phyloP scores from a whole-genome alignment of 2,329 filamentous ascomycete species.

The Diaporthe caulivora region DNA sequence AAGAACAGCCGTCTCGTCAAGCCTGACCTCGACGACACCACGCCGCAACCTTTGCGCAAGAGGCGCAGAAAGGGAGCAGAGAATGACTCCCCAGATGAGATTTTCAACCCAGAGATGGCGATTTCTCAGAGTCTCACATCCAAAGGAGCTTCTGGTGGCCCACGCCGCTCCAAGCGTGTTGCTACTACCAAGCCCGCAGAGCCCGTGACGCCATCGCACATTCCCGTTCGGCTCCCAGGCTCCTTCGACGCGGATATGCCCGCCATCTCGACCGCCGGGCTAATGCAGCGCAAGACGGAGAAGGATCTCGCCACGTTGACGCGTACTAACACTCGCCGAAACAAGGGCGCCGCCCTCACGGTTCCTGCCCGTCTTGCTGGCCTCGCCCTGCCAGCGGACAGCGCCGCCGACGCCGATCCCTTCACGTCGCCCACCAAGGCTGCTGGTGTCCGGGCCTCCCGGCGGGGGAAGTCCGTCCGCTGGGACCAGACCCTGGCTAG shows the following conservation, averaged over 20 bases:
- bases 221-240: slow-evolving; percentile 49
- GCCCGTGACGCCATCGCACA: slow-evolving; percentile 47
- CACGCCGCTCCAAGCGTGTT: slow-evolving; percentile 35
- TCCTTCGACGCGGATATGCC: slow-evolving; percentile 45
- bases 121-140: slow-evolving; percentile 36
- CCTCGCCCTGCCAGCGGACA: not conserved
- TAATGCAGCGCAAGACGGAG: slow-evolving; percentile 51
- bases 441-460: not conserved
- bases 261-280: slow-evolving; percentile 36
- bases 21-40: slow-evolving; percentile 44
- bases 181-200: slow-evolving; percentile 44
- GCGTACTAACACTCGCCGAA: slow-evolving; percentile 58
- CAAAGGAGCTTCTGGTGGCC: not conserved
- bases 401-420: not conserved
- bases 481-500: slow-evolving; percentile 50
- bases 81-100: slow-evolving; percentile 41
- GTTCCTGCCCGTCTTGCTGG: slow-evolving; percentile 48
- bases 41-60: slow-evolving; percentile 47
- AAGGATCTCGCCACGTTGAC: slow-evolving; percentile 58
- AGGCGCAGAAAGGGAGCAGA: slow-evolving; percentile 47
- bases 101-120: slow-evolving; percentile 45
- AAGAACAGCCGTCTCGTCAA: slow-evolving; percentile 42
- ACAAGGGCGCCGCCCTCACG: slow-evolving; percentile 54
- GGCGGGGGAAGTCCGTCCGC: slow-evolving; percentile 46
- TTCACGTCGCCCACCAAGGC: not conserved